Percentiles rank a stretch among this genome's conserved stretches.
Evolutionary conservation across 228 moss, liverwort and hornwort genomes (phyloP).

Genomic region (Sphagnum fallax): DNA sequence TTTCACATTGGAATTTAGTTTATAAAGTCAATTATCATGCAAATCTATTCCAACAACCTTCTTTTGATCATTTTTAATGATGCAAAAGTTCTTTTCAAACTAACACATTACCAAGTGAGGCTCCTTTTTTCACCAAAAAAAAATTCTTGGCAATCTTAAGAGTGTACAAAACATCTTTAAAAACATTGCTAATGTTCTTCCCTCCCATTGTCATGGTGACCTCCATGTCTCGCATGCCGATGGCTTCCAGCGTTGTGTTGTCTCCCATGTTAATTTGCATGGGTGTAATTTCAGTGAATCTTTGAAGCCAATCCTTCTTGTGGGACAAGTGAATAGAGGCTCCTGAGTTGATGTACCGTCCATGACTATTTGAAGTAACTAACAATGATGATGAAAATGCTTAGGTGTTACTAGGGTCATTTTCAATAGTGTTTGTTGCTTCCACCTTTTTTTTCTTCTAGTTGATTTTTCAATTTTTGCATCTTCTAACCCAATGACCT

Average conservation of each 20-base stretch:
- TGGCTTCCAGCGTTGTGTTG: neutral
- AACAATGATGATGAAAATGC: neutral
- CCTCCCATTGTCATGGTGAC: neutral
- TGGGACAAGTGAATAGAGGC: neutral
- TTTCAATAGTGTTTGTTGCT: neutral
- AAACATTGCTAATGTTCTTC: neutral
- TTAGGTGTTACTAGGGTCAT: neutral
- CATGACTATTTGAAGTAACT: neutral
- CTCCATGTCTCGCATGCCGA: neutral
- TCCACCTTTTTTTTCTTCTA: neutral
- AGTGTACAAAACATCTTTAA: neutral
- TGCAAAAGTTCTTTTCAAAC: neutral
- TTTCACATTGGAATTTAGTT: no score
- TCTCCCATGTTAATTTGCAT: neutral
- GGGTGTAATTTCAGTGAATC: neutral
- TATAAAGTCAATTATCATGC: neutral
- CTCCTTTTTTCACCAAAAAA: neutral
- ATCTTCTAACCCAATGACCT: neutral
- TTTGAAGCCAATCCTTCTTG: neutral
- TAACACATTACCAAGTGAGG: neutral
- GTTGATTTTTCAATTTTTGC: neutral
- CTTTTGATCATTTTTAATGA: neutral
- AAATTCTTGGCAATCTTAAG: neutral
- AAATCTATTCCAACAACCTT: neutral
- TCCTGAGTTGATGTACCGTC: neutral